Base-by-base conservation (phyloP, 345 rosid species). In the Melaleuca alternifolia region DNA sequence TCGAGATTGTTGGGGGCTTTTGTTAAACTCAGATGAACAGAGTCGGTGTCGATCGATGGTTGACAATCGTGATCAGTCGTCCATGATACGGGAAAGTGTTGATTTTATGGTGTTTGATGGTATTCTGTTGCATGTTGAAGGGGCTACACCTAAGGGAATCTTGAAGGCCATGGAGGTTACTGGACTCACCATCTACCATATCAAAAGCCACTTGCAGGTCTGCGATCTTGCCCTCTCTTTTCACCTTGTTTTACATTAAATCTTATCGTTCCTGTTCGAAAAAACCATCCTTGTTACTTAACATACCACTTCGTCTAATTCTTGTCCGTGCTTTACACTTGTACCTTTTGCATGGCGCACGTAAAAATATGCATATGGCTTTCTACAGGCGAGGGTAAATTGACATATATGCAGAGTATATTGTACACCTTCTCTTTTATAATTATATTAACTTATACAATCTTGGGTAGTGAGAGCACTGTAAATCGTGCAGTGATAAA, bases 141-240 rank as follows among this genome's bases (percentile, higher is more conserved):
- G 95, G 87, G 95, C 97, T 23, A 92, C 93, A 57, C 97, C 96
- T 1, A 93, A 90, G 89, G 95, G 96, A 28, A 91, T 95, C 44
- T 87, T 94, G 88, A 95, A 87, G 91, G 90, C 93, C 83, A 93
- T 93, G 96, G 83, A 62, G 84, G 75, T 90, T 37, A 88, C 84
- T 50, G 94, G 92, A 65, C 89, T 95, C 52, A 92, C 93, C 18
- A 94, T 95, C 85, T 95, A 90, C 89, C 94, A 95, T 89, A 93
- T 95, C 90, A 95, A 95, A 89, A 95, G 96, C 90, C 96, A 95
- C 84, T 87, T 95, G 85, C 95, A 94, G 95, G 97, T 93, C n/a
- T 13, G 24, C 65, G 23, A 6, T 51, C 44, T 52, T 37, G 46
- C 33, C 61, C 33, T 85, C 44, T 26, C 54, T 53, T 9, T 52